Conservation (phyloP, 2,329 filamentous ascomycete genomes). For the Chaetomium sp. region DNA sequence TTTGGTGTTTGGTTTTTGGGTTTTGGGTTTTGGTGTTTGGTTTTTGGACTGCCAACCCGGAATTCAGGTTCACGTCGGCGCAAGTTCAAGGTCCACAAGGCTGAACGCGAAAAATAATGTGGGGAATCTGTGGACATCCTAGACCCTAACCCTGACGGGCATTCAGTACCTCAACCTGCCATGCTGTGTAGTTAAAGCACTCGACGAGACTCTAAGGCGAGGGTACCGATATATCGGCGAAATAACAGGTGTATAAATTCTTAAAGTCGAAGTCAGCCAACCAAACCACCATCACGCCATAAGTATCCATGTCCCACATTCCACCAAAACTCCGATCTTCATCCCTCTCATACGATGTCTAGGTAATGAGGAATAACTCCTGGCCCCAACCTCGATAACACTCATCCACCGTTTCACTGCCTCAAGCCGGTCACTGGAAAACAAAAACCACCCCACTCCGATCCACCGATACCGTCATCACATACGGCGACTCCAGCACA, state of each 20-base stretch:
- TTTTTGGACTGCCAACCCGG: background rate
- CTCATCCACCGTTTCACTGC: background rate
- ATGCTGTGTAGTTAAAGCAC: too few species aligned
- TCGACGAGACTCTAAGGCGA: background rate
- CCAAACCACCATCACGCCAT: background rate
- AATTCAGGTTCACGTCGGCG: background rate
- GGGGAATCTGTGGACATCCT: background rate
- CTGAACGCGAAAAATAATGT: conserved; percentile 13
- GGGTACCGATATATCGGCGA: background rate
- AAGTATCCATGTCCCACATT: background rate
- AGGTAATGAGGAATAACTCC: too few species aligned
- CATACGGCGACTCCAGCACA: conserved; percentile 82
- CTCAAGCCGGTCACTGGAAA: conserved; percentile 41
- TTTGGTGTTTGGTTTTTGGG: too few species aligned
- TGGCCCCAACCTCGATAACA: background rate
- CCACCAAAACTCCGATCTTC: background rate
- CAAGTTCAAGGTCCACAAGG: conserved; percentile 11
- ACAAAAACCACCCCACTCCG: conserved; percentile 84
- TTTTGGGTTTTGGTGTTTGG: background rate
- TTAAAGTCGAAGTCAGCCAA: background rate
- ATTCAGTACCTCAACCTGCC: background rate
- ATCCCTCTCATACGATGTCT: background rate
- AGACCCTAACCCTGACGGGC: conserved; percentile 7
- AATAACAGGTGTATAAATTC: background rate
- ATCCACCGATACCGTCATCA: conserved; percentile 88